Conservation (phyloP, 169 alveolate species). For the Eimeria tenella region DNA sequence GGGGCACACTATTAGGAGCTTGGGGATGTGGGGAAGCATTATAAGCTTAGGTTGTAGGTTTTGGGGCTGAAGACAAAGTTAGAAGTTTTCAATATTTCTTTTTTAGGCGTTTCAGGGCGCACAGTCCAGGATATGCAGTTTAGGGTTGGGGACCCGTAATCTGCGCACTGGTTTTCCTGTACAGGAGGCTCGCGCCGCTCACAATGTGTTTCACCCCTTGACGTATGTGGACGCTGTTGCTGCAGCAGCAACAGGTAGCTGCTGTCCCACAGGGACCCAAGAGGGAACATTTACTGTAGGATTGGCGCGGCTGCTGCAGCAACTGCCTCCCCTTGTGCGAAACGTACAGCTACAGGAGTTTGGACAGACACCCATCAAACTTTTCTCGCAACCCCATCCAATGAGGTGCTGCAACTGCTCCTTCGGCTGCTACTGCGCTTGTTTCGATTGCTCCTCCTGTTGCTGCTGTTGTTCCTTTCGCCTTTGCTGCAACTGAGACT, state of each 20-base stretch:
- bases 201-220: conserved; percentile 93
- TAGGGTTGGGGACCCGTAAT: conserved; percentile 2
- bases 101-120: too few species aligned
- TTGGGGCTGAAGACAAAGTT: neutral
- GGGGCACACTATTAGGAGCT: neutral
- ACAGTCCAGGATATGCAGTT: neutral
- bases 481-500: neutral
- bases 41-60: neutral
- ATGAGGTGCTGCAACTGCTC: conserved; percentile 70
- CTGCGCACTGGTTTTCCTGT: neutral
- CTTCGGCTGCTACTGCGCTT: neutral
- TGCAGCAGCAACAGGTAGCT: conserved; percentile 80
- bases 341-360: conserved; percentile 86
- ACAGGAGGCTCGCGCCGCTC: conserved; percentile 76
- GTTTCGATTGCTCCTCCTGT: neutral
- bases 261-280: conserved; percentile 72
- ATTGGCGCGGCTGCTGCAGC: conserved; percentile 76
- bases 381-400: conserved; percentile 91
- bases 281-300: conserved; percentile 1
- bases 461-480: neutral
- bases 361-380: conserved; percentile 93
- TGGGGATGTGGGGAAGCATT: neutral
- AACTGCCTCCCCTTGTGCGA: conserved; percentile 89
- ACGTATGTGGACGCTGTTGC: conserved; percentile 86
- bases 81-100: too few species aligned